phyloP scores from a whole-genome alignment of 169 alveolate genomes.

The Eimeria brunetti region DNA sequence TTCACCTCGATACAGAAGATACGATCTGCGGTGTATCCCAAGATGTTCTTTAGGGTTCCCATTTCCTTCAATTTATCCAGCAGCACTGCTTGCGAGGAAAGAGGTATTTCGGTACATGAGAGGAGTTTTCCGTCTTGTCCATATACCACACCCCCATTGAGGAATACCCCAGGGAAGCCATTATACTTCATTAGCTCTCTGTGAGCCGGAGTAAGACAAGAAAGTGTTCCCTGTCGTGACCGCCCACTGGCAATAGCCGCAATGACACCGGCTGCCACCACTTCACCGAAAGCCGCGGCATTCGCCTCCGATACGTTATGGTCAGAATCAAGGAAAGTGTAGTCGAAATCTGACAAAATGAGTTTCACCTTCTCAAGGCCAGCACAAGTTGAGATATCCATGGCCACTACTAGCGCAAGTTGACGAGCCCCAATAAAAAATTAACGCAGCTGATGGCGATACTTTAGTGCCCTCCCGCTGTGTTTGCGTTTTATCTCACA shows the following conservation, averaged over 20 bases:
- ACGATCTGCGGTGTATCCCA: conserved; percentile 80
- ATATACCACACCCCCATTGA: conserved; percentile 84
- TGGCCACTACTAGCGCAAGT: conserved; percentile 7
- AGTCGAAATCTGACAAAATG: conserved; percentile 74
- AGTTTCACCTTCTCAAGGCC: conserved; percentile 43
- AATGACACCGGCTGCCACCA: conserved; percentile 46
- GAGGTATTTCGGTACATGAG: conserved; percentile 63
- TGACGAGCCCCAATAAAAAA: neutral
- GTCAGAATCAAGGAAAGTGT: conserved; percentile 70
- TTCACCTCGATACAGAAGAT: conserved; percentile 77
- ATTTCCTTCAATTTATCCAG: conserved; percentile 74
- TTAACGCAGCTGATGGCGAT: neutral
- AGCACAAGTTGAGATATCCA: conserved; percentile 57
- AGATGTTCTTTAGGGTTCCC: conserved; percentile 65
- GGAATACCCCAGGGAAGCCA: conserved; percentile 83
- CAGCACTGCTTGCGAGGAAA: conserved; percentile 67
- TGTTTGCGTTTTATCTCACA: neutral
- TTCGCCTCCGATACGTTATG: conserved; percentile 56
- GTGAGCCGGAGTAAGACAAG: conserved; percentile 24
- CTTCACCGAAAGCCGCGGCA: conserved; percentile 51
- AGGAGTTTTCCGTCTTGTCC: conserved; percentile 81
- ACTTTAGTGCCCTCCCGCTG: neutral
- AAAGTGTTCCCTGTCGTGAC: conserved; percentile 47
- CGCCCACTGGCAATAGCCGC: conserved; percentile 76
- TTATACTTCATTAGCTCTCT: conserved; percentile 50